Evolutionary conservation across 2,329 filamentous ascomycete genomes (phyloP).

Genomic region (Ascosphaera apis): DNA sequence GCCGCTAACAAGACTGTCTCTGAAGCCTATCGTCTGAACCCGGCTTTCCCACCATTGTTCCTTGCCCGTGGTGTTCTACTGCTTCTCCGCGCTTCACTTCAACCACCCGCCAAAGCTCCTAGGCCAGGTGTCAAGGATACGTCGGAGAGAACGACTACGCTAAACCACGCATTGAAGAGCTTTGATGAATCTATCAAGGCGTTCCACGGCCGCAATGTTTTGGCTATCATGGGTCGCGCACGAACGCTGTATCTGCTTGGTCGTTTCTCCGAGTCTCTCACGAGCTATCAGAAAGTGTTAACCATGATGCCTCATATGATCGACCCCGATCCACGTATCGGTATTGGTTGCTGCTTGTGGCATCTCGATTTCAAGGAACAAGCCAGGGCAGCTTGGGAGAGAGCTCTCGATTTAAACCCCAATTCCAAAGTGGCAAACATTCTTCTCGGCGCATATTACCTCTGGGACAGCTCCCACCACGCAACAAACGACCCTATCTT

Average conservation of each 20-base stretch:
- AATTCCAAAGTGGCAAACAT: constrained; percentile 80
- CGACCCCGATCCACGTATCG: constrained; percentile 87
- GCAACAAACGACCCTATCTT: constrained; percentile 71
- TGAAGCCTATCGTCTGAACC: constrained; percentile 84
- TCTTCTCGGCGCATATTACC: constrained; percentile 69
- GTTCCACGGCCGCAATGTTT: constrained; percentile 68
- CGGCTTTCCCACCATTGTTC: constrained; percentile 73
- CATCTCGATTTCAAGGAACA: constrained; percentile 86
- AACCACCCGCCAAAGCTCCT: constrained; percentile 46
- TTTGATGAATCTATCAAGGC: constrained; percentile 84
- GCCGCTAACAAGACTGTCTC: constrained; percentile 80
- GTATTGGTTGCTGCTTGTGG: constrained; percentile 94
- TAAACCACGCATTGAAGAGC: constrained; percentile 69
- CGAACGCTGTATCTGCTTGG: constrained; percentile 68
- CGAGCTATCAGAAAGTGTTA: constrained; percentile 69
- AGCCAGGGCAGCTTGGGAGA: constrained; percentile 74
- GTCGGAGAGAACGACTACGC: constrained; percentile 49
- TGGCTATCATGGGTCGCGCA: constrained; percentile 77
- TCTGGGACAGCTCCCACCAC: constrained; percentile 65
- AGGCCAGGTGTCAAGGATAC: constrained; percentile 40
- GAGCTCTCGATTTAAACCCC: constrained; percentile 58
- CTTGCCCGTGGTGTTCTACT: constrained; percentile 76
- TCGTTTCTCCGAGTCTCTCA: constrained; percentile 62
- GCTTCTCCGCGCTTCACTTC: constrained; percentile 66
- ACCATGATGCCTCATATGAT: constrained; percentile 65